Base-by-base conservation (phyloP, 2,329 filamentous ascomycete genomes). In the Aspergillus sclerotialis region DNA sequence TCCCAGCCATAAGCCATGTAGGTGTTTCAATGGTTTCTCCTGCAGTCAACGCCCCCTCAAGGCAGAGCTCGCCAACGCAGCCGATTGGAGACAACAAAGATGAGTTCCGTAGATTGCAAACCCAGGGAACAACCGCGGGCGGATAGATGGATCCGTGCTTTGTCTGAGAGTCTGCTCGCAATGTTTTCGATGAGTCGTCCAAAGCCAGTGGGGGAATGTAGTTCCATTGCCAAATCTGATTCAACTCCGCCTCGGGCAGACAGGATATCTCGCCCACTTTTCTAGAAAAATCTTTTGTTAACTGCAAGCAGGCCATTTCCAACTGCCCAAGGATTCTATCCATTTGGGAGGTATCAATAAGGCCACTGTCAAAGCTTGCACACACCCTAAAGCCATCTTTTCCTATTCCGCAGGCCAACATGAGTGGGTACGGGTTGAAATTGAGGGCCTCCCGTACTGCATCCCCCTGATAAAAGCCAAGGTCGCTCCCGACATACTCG, bases 371-470 rank as follows among this genome's bases (percentile, higher is more conserved):
- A 24, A 68, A 69, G 41, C 58, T 68, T 2, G 65, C 65, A 14
- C 60, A 63, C 8, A 68, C 56, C 36, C 63, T 49, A 35, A 71
- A 64, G 1, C 67, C 65, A 2, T 45, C 58, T 38, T 62, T 64
- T 14, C 53, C 51, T 5, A 70, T 61, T 4, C 64, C 64, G 43
- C 58, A 70, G 3, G 56, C 68, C 14, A 72, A 39, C 69, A 72
- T 73, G 2, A 72, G 54, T 4, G 68, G 63, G 38, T 72, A 72
- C 0, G 67, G 60, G 34, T 68, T 70, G 48, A 69, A 69, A 38
- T 67, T 63, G 31, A 53, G 48, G 1, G 56, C 56, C 33, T 60
- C 56, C 7, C 42, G 52, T 3, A 58, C 55, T 7, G 58, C 54
- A 36, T 64, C 61, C 15, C 55, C 60, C 8, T 46, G 28, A 7